These are phyloP conservation scores for Trifolium repens DNA, from an alignment of 306 rosid genomes.

Conservation along the genomic window DNA sequence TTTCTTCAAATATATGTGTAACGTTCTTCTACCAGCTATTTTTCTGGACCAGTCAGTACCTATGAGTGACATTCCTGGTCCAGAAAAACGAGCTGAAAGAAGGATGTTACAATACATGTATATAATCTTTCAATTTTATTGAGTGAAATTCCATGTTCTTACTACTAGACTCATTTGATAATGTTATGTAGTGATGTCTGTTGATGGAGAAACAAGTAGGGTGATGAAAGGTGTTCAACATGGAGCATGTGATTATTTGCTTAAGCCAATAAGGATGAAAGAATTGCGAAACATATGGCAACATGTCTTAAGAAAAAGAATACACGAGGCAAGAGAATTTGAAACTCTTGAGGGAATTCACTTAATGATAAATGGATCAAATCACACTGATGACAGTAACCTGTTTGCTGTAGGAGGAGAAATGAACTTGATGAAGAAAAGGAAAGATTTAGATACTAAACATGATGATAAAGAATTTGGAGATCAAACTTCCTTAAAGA, in stretches of 20 bases:
- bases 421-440: slow-evolving; percentile 56
- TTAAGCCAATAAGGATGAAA: slow-evolving; percentile 95
- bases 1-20: background rate
- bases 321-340: slow-evolving; percentile 81
- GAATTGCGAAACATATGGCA: slow-evolving; percentile 95
- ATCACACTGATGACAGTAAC: slow-evolving; percentile 70
- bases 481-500: slow-evolving; percentile 73
- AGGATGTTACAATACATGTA: background rate
- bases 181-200: slow-evolving; percentile 87
- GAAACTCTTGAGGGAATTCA: slow-evolving; percentile 70
- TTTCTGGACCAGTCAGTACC: background rate
- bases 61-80: background rate
- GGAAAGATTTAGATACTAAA: slow-evolving; percentile 71
- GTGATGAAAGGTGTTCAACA: slow-evolving; percentile 99
- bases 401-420: slow-evolving; percentile 60
- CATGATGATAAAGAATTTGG: slow-evolving; percentile 66
- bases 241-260: slow-evolving; percentile 96
- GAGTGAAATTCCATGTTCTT: slow-evolving; percentile 43
- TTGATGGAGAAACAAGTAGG: slow-evolving; percentile 88
- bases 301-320: slow-evolving; percentile 87
- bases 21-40: background rate
- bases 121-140: slow-evolving; percentile 19
- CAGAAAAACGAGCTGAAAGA: background rate
- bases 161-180: slow-evolving; percentile 45
- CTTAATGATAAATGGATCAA: slow-evolving; percentile 63